Evolutionary conservation across 495 filamentous ascomycete genomes (phyloP).

Genomic region (Lasiosphaeria ovina): DNA sequence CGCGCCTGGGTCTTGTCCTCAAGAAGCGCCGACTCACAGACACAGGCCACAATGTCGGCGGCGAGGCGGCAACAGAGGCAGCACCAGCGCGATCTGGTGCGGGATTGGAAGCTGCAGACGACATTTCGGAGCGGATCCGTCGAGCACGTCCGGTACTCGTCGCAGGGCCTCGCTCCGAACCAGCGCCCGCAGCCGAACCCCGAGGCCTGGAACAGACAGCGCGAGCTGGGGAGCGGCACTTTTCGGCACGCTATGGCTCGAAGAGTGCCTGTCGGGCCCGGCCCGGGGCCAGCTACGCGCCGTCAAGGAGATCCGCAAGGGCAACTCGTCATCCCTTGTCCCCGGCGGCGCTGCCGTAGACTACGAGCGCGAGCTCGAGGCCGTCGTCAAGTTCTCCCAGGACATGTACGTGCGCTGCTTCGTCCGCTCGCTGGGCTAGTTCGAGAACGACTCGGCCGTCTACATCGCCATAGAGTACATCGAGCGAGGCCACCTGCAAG

Average conservation of each 20-base stretch:
- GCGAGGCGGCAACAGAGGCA: not conserved
- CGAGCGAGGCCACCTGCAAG: constrained; percentile 27
- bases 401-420: constrained; percentile 21
- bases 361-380: constrained; percentile 14
- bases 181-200: not conserved
- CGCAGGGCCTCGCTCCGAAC: not conserved
- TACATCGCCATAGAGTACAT: constrained; percentile 45
- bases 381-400: constrained; percentile 19
- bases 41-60: no score
- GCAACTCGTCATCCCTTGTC: not conserved
- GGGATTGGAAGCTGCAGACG: not conserved
- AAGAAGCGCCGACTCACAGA: no score
- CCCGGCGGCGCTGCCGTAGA: not conserved
- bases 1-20: no score
- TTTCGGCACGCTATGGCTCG: constrained; percentile 1
- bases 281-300: constrained; percentile 5
- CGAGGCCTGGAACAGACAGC: not conserved
- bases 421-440: constrained; percentile 43
- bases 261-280: not conserved
- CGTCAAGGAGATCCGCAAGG: constrained; percentile 13
- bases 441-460: constrained; percentile 25
- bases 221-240: not conserved
- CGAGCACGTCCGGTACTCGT: not conserved
- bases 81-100: not conserved
- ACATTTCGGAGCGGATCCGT: not conserved